Base-by-base conservation (phyloP, 1,139 yeast species). In the Saccharomyces hybrid region DNA sequence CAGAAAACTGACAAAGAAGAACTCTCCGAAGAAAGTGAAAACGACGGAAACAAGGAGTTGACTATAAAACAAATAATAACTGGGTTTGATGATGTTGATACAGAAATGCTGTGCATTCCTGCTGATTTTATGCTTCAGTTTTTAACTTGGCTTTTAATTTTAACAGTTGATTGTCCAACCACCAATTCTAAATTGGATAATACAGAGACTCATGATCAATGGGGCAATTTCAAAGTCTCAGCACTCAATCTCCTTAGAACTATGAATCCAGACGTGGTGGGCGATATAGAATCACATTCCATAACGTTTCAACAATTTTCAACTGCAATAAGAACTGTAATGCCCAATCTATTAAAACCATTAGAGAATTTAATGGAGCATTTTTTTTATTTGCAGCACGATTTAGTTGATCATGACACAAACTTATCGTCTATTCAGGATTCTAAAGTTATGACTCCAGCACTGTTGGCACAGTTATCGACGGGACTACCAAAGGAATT, bases 181-280 rank as follows among this genome's bases (percentile, higher is more conserved):
- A 62, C 61, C 48, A 63, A 72, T 14, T 58, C 68, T 25, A 54
- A 50, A 46, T 49, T 62, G 3, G 53, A 58, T 11, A 56, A 53
- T 51, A 28, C 63, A 55, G 23, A 55, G 3, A 52, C 56, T 5
- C 55, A 58, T 6, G 49, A 52, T 0, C 52, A 62, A 2, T 67
- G 70, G 64, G 53, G 60, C 3, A 25, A 54, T 4, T 73, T 64
- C 59, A 65, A 66, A 53, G 30, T 49, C 2, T 57, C 65, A 47
- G 73, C 75, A 0, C 49, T 64, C 6, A 61, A 61, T n/a, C 59
- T 84, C n/a, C 54, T 83, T n/a, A 68, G 79, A 52, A 75, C 80
- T n/a, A 72, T 83, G 63, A 73, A 77, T 52, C 57, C 73, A 5
- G 60, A 63, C 7, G 63, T 76, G 25, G 47, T 55, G 0, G 54